Percentiles rank a stretch among this genome's conserved stretches.
phyloP scores from a whole-genome alignment of 208 protist genomes.

The Acanthamoeba culbertsoni region DNA sequence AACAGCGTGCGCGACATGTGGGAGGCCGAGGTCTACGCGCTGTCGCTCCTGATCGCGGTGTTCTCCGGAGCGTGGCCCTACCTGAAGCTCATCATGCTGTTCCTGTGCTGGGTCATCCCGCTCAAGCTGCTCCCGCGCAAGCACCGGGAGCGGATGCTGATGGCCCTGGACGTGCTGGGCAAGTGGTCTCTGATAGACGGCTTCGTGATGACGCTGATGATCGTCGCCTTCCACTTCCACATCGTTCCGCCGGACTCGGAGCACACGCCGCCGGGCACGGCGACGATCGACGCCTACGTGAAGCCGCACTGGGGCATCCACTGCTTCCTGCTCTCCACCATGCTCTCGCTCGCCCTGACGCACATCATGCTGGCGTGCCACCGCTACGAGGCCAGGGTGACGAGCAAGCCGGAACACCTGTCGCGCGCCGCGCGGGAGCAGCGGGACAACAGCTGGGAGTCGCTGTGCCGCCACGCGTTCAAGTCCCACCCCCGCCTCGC shows the following conservation, averaged over 20 bases:
- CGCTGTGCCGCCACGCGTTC: background rate
- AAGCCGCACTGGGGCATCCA: constrained; percentile 69
- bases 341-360: constrained; percentile 69
- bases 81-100: constrained; percentile 88
- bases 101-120: constrained; percentile 81
- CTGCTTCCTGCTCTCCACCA: constrained; percentile 73
- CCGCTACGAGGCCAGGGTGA: background rate
- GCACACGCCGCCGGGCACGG: constrained; percentile 31
- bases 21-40: constrained; percentile 83
- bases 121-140: constrained; percentile 78
- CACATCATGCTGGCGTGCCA: constrained; percentile 74
- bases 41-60: constrained; percentile 88
- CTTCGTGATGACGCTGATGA: constrained; percentile 92
- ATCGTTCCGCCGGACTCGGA: background rate
- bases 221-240: constrained; percentile 83
- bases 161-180: constrained; percentile 86
- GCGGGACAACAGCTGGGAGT: background rate
- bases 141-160: constrained; percentile 76
- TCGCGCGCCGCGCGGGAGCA: background rate
- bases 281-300: constrained; percentile 65
- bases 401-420: background rate
- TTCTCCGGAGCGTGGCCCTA: constrained; percentile 95
- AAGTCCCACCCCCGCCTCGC: background rate
- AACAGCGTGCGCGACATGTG: constrained; percentile 89
- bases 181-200: constrained; percentile 94